Base-by-base conservation (phyloP, 164 flowering plant genomes). In the Cinnamomum micranthum region DNA sequence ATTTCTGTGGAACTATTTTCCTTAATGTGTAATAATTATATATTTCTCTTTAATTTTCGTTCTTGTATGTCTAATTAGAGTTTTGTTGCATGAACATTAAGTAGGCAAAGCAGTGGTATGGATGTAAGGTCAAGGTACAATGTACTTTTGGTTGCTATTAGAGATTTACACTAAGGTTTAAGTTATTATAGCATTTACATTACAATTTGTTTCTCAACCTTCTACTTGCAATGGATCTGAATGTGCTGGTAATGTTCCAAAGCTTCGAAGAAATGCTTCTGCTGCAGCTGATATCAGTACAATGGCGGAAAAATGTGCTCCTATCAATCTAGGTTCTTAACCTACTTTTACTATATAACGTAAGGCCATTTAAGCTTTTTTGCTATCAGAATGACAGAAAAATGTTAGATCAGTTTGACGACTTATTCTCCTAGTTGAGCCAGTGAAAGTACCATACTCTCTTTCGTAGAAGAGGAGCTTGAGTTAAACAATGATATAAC, bases 251-350 rank as follows among this genome's bases (percentile, higher is more conserved):
- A 80, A 77, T 83, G 82, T 85, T 76, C 83, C 87, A 35, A 89
- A 81, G 82, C 86, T 87, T 69, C 92, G 97, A 2, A 87, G 98
- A 83, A 86, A 91, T 86, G 87, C 91, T 35, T 93, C 98, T 75
- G 84, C 86, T 69, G 78, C 98, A 28, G 88, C 91, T 75, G 84
- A 87, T 80, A 82, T 95, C 24, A 82, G 76, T 72, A 85, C 75
- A 63, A 77, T 89, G 47, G 71, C 86, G 69, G 78, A 88, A 65
- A 87, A 86, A 74, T 17, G 64, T 72, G 12, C 74, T 73, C 58
- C 90, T 72, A 66, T 74, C 27, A 87, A 85, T 81, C 81, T 89
- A 89, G 97, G 99, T 92, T 77, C 33, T 50, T 65, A 41, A 31
- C 23, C 68, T 23, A 23, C 35, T 41, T 47, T 23, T 66, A 6